Evolutionary conservation across 2,329 filamentous ascomycete genomes (phyloP).

Genomic region (Colletotrichum tropicicola): DNA sequence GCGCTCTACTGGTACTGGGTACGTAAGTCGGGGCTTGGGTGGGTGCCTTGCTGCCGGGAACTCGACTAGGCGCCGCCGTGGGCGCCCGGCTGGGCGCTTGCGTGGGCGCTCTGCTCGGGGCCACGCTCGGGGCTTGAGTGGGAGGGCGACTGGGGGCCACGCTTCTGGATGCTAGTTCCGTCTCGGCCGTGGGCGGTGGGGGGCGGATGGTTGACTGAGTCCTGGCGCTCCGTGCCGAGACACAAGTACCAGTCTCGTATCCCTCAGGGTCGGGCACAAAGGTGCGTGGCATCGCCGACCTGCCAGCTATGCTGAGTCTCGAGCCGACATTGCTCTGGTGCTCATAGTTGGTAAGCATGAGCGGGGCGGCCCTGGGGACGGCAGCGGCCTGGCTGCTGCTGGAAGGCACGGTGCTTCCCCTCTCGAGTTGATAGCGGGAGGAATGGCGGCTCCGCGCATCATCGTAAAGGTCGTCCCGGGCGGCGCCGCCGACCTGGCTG

Average conservation of each 20-base stretch:
- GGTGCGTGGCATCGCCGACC: conserved; percentile 5
- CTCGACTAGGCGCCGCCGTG: conserved; percentile 3
- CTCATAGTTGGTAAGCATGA: conserved; percentile 52
- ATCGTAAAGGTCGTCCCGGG: conserved; percentile 48
- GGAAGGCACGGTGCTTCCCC: conserved; percentile 43
- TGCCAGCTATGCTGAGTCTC: conserved; percentile 41
- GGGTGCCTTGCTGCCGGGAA: neutral
- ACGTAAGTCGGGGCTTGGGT: neutral
- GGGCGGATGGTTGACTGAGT: conserved; percentile 45
- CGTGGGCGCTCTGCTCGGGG: conserved; percentile 14
- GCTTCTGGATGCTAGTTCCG: conserved; percentile 41
- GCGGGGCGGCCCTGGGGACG: conserved; percentile 41
- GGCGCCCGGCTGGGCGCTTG: neutral
- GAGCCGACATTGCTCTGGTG: conserved; percentile 50
- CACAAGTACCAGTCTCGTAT: conserved; percentile 52
- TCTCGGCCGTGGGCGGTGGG: conserved; percentile 37
- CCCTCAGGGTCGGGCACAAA: neutral
- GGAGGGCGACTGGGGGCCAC: conserved; percentile 39
- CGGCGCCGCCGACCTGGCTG: conserved; percentile 41
- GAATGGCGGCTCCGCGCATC: conserved; percentile 52
- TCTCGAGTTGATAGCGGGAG: conserved; percentile 43
- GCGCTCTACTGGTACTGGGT: conserved; percentile 12
- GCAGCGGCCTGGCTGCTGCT: conserved; percentile 56
- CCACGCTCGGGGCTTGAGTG: conserved; percentile 13
- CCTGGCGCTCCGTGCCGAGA: conserved; percentile 52